Evolutionary conservation across 768 basidiomycete genomes (phyloP).

Genomic region (Coprinellus micaceus): DNA sequence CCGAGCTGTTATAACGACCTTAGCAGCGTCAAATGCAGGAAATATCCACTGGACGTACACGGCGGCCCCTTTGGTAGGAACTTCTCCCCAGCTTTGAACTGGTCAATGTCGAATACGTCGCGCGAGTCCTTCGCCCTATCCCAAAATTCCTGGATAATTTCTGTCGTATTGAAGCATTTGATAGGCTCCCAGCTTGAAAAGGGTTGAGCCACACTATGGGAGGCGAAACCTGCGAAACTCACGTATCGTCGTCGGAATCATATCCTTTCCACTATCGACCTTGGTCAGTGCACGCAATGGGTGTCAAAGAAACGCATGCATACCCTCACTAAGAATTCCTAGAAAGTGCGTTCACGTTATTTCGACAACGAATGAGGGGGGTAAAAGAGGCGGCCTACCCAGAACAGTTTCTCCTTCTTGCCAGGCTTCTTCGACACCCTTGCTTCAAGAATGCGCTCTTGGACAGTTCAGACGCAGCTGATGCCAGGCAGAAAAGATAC

Average conservation of each 20-base stretch:
- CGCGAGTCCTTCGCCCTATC: constrained; percentile 45
- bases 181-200: constrained; percentile 62
- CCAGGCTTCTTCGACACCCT: constrained; percentile 41
- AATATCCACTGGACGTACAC: constrained; percentile 33
- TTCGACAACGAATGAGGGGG: constrained; percentile 6
- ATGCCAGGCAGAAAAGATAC: neutral
- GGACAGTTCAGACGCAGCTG: constrained; percentile 6
- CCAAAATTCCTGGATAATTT: constrained; percentile 53
- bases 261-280: constrained; percentile 60
- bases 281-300: neutral
- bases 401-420: constrained; percentile 43
- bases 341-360: constrained; percentile 12
- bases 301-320: constrained; percentile 16
- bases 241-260: constrained; percentile 52
- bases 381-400: constrained; percentile 38
- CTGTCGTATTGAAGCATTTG: constrained; percentile 55
- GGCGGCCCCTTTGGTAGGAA: constrained; percentile 58
- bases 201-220: neutral
- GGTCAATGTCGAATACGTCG: constrained; percentile 43
- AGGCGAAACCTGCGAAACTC: constrained; percentile 22
- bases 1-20: neutral
- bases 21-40: neutral
- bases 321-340: constrained; percentile 63
- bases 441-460: constrained; percentile 55
- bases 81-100: constrained; percentile 53